phyloP scores from a whole-genome alignment of 129 eudicot genomes.

The Flaveria sonorensis region DNA sequence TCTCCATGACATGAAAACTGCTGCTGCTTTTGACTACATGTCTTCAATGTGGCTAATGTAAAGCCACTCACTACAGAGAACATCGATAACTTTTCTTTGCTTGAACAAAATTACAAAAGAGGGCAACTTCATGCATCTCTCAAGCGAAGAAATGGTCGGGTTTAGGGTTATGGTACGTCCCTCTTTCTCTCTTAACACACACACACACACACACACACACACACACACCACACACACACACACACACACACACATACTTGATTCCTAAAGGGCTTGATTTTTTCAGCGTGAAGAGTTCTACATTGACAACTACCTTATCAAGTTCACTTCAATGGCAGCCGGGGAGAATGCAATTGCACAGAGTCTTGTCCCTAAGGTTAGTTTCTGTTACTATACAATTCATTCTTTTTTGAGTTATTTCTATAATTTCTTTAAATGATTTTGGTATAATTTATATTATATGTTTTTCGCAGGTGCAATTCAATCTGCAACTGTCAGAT shows the following conservation, averaged over 20 bases:
- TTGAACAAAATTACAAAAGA: conserved; percentile 64
- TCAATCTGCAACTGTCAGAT: conserved; percentile 83
- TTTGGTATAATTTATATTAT: conserved; percentile 3
- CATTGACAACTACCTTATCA: conserved; percentile 58
- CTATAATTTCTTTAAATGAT: not conserved
- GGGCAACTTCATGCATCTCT: conserved; percentile 66
- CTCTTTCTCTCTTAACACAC: not conserved
- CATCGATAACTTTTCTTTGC: conserved; percentile 45
- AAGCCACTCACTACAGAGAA: conserved; percentile 52
- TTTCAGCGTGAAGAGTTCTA: conserved; percentile 67
- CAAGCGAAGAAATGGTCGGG: conserved; percentile 94
- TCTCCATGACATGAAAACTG: conserved; percentile 55
- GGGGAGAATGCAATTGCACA: conserved; percentile 51
- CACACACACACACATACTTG: not conserved
- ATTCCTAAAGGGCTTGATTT: conserved; percentile 10
- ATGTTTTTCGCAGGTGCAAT: conserved; percentile 76
- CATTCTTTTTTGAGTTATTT: not conserved
- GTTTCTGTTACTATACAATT: conserved; percentile 9
- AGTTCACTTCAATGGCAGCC: conserved; percentile 54
- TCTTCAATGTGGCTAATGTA: conserved; percentile 78
- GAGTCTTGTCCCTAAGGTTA: conserved; percentile 93
- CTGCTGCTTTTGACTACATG: conserved; percentile 77
- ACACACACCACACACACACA: not conserved
- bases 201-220: not conserved
- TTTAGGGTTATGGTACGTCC: conserved; percentile 69